These are phyloP conservation scores for Pseudognaphalium luteoalbum DNA, from an alignment of 129 eudicot species.

Conservation along the genomic window DNA sequence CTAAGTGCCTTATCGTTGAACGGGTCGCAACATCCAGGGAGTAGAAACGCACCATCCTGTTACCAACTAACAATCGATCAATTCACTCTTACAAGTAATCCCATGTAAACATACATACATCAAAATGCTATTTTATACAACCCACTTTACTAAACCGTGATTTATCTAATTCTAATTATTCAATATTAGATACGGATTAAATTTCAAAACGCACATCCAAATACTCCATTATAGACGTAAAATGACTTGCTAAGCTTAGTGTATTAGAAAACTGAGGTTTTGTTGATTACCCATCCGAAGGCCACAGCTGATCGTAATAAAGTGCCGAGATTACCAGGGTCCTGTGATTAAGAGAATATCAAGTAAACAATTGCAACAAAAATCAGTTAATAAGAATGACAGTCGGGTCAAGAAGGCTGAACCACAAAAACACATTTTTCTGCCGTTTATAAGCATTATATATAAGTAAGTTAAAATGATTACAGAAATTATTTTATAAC, in stretches of 20 bases:
- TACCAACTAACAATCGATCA: neutral
- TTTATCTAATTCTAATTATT: neutral
- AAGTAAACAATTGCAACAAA: slow-evolving; percentile 23
- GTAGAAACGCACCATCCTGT: slow-evolving; percentile 86
- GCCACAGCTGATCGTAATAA: slow-evolving; percentile 87
- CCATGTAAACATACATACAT: neutral
- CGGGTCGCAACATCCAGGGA: slow-evolving; percentile 94
- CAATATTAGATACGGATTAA: neutral
- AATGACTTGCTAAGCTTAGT: neutral
- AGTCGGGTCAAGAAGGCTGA: neutral
- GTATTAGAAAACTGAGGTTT: neutral
- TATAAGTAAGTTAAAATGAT: too few species aligned
- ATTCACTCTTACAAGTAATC: neutral
- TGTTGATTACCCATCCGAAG: slow-evolving; percentile 71
- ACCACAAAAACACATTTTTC: too few species aligned
- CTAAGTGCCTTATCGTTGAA: slow-evolving; percentile 90
- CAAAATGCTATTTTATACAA: neutral
- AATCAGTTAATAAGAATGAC: neutral
- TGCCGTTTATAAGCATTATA: too few species aligned
- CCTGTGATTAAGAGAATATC: slow-evolving; percentile 52
- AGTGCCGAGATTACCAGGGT: slow-evolving; percentile 98
- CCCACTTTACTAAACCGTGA: neutral
- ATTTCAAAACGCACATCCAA: neutral
- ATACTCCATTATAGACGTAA: neutral
- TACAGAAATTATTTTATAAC: neutral